Evolutionary conservation across 2,329 filamentous ascomycete species (phyloP).

Genomic region (Tricladium varicosporioides): DNA sequence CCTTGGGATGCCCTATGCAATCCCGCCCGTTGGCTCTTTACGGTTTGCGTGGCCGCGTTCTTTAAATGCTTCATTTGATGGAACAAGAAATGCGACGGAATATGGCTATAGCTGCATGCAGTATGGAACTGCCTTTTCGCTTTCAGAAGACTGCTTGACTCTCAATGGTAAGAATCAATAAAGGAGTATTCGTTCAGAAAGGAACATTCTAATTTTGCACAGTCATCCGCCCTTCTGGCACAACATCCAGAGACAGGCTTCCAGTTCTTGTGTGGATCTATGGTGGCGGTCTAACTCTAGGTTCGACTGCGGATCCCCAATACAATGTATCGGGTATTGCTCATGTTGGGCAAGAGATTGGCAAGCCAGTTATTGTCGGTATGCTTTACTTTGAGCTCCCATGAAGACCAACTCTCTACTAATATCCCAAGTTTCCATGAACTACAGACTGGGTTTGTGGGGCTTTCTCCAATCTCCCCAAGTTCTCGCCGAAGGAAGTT

Average conservation of each 20-base stretch:
- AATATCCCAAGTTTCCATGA: slow-evolving; percentile 45
- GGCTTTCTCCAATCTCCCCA: slow-evolving; percentile 64
- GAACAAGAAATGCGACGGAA: slow-evolving; percentile 38
- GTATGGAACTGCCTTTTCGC: slow-evolving; percentile 38
- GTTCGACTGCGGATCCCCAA: slow-evolving; percentile 50
- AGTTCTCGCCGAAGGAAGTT: slow-evolving; percentile 49
- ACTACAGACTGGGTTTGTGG: slow-evolving; percentile 62
- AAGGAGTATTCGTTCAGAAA: not conserved
- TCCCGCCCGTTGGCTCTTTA: slow-evolving; percentile 43
- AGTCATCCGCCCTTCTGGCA: slow-evolving; percentile 41
- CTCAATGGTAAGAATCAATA: slow-evolving; percentile 34
- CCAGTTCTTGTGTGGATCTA: slow-evolving; percentile 57
- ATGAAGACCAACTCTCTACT: not conserved
- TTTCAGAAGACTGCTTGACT: slow-evolving; percentile 49
- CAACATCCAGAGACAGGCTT: slow-evolving; percentile 32
- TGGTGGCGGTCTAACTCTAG: slow-evolving; percentile 51
- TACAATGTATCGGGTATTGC: slow-evolving; percentile 66
- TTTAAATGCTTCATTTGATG: slow-evolving; percentile 40
- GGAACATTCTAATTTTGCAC: slow-evolving; percentile 8
- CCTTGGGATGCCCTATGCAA: slow-evolving; percentile 47
- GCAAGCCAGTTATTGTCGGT: slow-evolving; percentile 50
- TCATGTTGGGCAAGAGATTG: slow-evolving; percentile 48
- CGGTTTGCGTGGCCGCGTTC: slow-evolving; percentile 41
- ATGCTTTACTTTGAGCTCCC: not conserved
- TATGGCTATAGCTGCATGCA: slow-evolving; percentile 48